phyloP scores from a whole-genome alignment of 805 yeast species.

The Metschnikowia gelsemii region DNA sequence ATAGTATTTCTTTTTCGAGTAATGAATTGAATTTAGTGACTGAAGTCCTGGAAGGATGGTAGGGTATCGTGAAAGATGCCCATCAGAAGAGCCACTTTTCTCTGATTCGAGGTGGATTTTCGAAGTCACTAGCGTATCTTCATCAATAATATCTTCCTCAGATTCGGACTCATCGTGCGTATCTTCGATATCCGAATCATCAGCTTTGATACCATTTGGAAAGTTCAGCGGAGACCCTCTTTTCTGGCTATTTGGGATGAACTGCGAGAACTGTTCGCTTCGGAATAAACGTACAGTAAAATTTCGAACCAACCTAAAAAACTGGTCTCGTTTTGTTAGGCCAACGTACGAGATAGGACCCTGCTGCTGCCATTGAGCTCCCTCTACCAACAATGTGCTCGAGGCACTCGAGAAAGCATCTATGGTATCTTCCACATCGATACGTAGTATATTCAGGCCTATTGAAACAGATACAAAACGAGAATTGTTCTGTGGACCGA shows the following conservation, averaged over 20 bases:
- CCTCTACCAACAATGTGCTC: slow-evolving; percentile 35
- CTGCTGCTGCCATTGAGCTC: slow-evolving; percentile 39
- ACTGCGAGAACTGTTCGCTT: slow-evolving; percentile 36
- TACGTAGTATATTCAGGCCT: slow-evolving; percentile 35
- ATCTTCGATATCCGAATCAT: not conserved
- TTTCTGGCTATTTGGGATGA: slow-evolving; percentile 22
- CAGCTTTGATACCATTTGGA: not conserved
- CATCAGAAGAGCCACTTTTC: not conserved
- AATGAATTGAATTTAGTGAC: slow-evolving; percentile 22
- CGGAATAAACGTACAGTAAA: slow-evolving; percentile 34
- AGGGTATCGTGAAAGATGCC: not conserved
- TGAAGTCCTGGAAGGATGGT: slow-evolving; percentile 18
- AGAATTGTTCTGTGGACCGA: slow-evolving; percentile 1
- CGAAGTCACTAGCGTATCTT: slow-evolving; percentile 31
- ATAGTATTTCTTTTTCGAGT: slow-evolving; percentile 27
- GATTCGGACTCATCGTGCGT: slow-evolving; percentile 18
- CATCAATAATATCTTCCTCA: slow-evolving; percentile 22
- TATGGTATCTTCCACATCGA: slow-evolving; percentile 35
- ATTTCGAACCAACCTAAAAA: slow-evolving; percentile 35
- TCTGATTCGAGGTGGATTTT: slow-evolving; percentile 21
- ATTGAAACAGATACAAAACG: slow-evolving; percentile 31
- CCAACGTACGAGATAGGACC: slow-evolving; percentile 43
- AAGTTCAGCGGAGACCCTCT: not conserved
- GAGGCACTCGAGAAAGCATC: slow-evolving; percentile 37
- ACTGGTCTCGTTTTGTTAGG: slow-evolving; percentile 41